Percentiles rank a stretch among this genome's conserved stretches.
These are phyloP conservation scores for Paspalum notatum DNA, from an alignment of 176 grass and related monocot genomes.

Conservation along the genomic window DNA sequence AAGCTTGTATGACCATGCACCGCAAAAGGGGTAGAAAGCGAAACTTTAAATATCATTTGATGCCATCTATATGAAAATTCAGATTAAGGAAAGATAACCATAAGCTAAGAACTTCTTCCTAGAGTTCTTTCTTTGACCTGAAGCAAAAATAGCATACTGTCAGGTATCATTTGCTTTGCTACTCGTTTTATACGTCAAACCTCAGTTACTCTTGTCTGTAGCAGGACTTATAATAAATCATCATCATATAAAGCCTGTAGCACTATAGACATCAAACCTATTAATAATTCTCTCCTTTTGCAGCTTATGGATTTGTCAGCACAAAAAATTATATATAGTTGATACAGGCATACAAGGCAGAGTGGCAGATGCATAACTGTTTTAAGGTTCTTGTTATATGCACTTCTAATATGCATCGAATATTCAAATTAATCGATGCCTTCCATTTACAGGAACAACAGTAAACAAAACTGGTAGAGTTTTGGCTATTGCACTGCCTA, in stretches of 20 bases:
- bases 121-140: neutral
- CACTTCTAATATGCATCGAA: neutral
- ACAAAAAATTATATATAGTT: neutral
- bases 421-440: neutral
- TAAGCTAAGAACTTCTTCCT: neutral
- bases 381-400: neutral
- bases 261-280: neutral
- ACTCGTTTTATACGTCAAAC: neutral
- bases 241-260: neutral
- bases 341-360: neutral
- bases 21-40: neutral
- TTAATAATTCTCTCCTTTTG: neutral
- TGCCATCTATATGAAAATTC: neutral
- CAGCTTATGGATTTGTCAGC: neutral
- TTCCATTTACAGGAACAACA: constrained; percentile 25
- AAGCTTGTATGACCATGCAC: neutral
- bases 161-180: too few relatives aligned
- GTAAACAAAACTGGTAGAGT: neutral
- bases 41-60: neutral
- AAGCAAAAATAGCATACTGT: neutral
- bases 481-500: constrained; percentile 39
- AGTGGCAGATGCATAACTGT: neutral
- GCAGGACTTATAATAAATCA: neutral
- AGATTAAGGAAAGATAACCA: neutral
- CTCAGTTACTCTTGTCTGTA: neutral